Evolutionary conservation across 176 grass and related monocot genomes (phyloP).

Genomic region (Triticum urartu): DNA sequence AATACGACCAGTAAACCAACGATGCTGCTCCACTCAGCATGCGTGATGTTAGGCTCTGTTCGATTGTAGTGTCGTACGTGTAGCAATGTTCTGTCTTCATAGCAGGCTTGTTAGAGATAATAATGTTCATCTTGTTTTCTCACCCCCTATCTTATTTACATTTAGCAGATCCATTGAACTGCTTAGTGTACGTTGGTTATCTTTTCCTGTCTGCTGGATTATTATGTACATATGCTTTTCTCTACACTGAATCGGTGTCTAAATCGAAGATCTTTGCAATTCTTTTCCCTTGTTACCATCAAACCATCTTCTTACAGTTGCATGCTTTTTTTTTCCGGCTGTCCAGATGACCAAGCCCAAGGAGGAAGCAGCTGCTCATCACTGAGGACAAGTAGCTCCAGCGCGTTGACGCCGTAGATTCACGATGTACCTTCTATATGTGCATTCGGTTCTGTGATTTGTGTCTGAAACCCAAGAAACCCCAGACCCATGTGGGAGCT

Average conservation of each 20-base stretch:
- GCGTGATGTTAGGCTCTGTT: no score
- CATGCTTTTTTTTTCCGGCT: background rate
- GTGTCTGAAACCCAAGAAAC: conserved; percentile 5
- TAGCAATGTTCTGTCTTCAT: no score
- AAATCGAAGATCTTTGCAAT: background rate
- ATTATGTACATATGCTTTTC: background rate
- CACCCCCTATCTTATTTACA: no score
- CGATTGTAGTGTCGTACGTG: no score
- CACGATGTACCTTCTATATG: background rate
- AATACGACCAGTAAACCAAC: no score
- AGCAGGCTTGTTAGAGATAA: no score
- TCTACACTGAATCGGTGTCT: background rate
- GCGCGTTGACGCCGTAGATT: background rate
- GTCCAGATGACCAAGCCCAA: conserved; percentile 48
- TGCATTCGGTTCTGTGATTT: conserved; percentile 23
- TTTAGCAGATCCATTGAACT: no score
- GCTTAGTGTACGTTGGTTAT: background rate
- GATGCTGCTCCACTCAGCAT: no score
- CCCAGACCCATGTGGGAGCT: background rate
- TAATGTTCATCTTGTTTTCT: no score
- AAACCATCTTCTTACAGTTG: background rate
- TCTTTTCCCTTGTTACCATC: background rate
- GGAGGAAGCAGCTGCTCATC: conserved; percentile 48
- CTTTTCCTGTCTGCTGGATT: background rate
- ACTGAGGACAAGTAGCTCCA: conserved; percentile 33